Conservation (phyloP, 1,284 basidiomycete species). For the Papiliotrema fonsecae region DNA sequence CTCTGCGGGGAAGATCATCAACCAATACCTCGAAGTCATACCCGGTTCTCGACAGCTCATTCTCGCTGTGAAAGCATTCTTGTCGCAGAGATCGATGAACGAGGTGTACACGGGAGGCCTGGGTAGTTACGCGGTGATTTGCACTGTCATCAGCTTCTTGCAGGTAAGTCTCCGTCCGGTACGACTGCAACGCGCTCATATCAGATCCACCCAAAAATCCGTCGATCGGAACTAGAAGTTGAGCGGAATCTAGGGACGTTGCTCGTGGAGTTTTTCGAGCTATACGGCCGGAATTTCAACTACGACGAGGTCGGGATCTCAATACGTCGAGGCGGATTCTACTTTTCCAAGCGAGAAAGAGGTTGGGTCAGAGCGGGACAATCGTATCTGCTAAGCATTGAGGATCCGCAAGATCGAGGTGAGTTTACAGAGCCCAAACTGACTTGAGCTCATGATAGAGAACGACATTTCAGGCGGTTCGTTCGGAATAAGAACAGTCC, state of each 20-base stretch:
- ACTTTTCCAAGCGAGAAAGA: conserved; percentile 71
- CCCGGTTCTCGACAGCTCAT: conserved; percentile 75
- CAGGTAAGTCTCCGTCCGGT: conserved; percentile 56
- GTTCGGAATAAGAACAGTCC: conserved; percentile 75
- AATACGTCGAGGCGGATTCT: conserved; percentile 73
- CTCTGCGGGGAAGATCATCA: conserved; percentile 72
- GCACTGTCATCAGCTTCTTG: conserved; percentile 84
- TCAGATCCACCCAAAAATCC: conserved; percentile 87
- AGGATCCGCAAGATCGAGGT: conserved; percentile 91
- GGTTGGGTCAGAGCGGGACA: conserved; percentile 70
- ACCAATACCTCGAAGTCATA: conserved; percentile 68
- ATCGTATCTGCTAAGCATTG: conserved; percentile 70
- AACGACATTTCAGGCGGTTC: conserved; percentile 93
- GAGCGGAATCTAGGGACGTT: conserved; percentile 84
- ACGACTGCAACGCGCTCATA: not conserved
- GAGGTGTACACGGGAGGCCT: conserved; percentile 94
- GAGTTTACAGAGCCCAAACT: conserved; percentile 44
- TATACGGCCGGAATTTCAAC: conserved; percentile 90
- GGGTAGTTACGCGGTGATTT: conserved; percentile 91
- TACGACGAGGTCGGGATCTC: conserved; percentile 88
- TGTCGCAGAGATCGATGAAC: conserved; percentile 88
- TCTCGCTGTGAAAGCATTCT: conserved; percentile 82
- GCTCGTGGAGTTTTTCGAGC: conserved; percentile 92
- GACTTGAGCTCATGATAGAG: conserved; percentile 50
- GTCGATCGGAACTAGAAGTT: conserved; percentile 79